Base-by-base conservation (phyloP, 208 protist genomes). In the Trypanosoma avium region DNA sequence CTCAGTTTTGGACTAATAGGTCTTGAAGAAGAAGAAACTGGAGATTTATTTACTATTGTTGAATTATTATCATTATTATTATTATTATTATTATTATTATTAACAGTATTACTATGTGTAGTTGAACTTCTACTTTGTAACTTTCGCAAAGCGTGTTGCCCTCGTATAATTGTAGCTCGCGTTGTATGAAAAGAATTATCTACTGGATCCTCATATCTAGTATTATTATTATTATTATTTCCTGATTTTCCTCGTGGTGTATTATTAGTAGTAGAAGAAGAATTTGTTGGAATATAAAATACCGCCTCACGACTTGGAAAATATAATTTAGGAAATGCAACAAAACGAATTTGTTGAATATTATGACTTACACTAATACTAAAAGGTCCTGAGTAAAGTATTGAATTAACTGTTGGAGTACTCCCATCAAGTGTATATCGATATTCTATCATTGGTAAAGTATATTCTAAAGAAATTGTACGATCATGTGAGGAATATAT, bases 391-490 rank as follows among this genome's bases (percentile, higher is more conserved):
- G 27, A 42, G 63, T 77, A 77, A 19, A 75, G 47, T 21, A 52
- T 21, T 10, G 53, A 56, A 4, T 10, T 27, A 21, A 12, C 12
- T 21, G 68, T 72, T 12, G 80, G 80, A 15, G 61, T 52, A 35
- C 29, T 78, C 32, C 81, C 81, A 63, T 87, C 71, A 0, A 81
- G 35, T 15, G 81, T 83, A 71, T 87, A 87, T 52, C 62, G 70
- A 12, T 82, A 67, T 30, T 77, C 72, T 0, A 66, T 59, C 61
- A 69, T 54, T 45, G 50, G 48, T 4, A 50, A 56, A 10, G 57
- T 55, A 10, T 68, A 60, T 13, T 67, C 61, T 21, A 81, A 38
- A 17, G 35, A 62, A 50, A 81, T 26, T 1, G 56, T 69, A 21
- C 40, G 56, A 15, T 55, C 61, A 27, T 55, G 27, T 33, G 60